Evolutionary conservation across 257 asterid genomes (phyloP).

Genomic region (Misopates orontium): DNA sequence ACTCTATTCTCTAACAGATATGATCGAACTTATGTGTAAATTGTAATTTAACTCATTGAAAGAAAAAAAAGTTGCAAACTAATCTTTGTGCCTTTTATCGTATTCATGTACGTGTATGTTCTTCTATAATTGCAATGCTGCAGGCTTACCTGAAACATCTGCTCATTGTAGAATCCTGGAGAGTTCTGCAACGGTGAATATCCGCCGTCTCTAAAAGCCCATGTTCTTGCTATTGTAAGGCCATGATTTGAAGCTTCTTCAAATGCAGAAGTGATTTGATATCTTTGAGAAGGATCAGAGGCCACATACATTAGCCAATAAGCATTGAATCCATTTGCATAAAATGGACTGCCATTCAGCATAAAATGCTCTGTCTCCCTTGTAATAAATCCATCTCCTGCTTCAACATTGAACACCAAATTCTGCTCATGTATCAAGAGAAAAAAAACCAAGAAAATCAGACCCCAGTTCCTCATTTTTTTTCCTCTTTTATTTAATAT

Average conservation of each 20-base stretch:
- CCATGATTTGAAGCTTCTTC: constrained; percentile 44
- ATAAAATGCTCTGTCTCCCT: constrained; percentile 43
- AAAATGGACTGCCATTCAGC: constrained; percentile 42
- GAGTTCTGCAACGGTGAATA: constrained; percentile 51
- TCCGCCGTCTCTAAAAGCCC: constrained; percentile 77
- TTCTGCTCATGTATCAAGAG: constrained; percentile 28
- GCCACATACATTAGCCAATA: constrained; percentile 59
- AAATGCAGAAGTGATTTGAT: constrained; percentile 40
- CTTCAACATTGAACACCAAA: constrained; percentile 2
- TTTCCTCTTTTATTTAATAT: neutral
- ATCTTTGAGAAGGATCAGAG: constrained; percentile 47
- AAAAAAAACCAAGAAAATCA: constrained; percentile 23
- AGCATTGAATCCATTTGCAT: constrained; percentile 64
- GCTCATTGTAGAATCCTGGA: constrained; percentile 60
- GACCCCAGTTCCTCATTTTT: constrained; percentile 30
- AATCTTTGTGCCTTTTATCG: no score
- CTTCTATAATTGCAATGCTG: no score
- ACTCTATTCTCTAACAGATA: no score
- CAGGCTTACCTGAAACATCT: constrained; percentile 53
- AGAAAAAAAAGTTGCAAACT: no score
- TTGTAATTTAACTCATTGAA: no score
- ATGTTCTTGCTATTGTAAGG: constrained; percentile 52
- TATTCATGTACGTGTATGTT: no score
- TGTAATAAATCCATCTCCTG: constrained; percentile 46
- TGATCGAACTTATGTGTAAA: no score